Conservation (phyloP, 495 filamentous ascomycete species). For the Glutinoglossum americanum region DNA sequence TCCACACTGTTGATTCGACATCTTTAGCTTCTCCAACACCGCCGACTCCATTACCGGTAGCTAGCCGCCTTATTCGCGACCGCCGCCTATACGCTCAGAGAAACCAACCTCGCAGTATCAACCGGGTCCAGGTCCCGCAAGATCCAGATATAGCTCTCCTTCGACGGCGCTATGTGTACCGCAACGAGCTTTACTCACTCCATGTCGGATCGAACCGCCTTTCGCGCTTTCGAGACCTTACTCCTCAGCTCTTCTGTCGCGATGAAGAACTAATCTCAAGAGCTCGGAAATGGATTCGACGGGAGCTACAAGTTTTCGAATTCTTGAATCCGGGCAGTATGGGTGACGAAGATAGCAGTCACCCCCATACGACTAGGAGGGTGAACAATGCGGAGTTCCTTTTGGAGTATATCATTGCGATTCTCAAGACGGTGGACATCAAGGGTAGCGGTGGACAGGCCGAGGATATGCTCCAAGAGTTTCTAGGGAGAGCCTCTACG, state of each 20-base stretch:
- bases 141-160: conserved; percentile 34
- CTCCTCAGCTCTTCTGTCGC: conserved; percentile 38
- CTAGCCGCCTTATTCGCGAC: background rate
- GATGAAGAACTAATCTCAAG: conserved; percentile 52
- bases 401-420: conserved; percentile 71
- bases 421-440: conserved; percentile 79
- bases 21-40: background rate
- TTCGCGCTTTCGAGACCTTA: conserved; percentile 58
- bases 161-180: conserved; percentile 55
- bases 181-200: conserved; percentile 51
- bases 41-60: background rate
- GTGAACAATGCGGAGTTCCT: conserved; percentile 73
- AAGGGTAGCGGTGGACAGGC: conserved; percentile 68
- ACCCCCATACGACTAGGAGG: conserved; percentile 23
- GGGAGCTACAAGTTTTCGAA: conserved; percentile 72
- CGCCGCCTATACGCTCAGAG: conserved; percentile 7
- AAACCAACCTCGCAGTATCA: conserved; percentile 1
- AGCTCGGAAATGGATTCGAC: conserved; percentile 70
- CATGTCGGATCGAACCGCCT: conserved; percentile 70
- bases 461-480: conserved; percentile 73
- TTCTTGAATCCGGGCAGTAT: conserved; percentile 37
- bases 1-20: conserved; percentile 21
- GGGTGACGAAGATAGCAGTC: conserved; percentile 11
- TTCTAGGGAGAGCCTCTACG: conserved; percentile 40
- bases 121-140: background rate